These are phyloP conservation scores for Geotrichum europaeum DNA, from an alignment of 1,139 yeast species.

Conservation along the genomic window DNA sequence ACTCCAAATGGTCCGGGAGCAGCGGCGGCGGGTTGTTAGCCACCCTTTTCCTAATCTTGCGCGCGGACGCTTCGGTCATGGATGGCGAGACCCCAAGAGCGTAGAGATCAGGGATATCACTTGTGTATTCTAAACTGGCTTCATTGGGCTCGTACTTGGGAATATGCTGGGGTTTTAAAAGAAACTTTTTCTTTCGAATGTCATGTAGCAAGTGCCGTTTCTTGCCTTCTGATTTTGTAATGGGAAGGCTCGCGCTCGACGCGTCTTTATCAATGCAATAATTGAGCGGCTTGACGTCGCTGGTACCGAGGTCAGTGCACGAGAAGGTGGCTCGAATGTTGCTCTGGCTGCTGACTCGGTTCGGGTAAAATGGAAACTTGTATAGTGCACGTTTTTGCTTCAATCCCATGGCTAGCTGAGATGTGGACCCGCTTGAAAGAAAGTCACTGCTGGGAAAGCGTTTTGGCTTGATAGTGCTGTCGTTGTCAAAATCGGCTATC, in stretches of 20 bases:
- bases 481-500: background rate
- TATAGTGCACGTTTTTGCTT: background rate
- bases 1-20: slow-evolving; percentile 87
- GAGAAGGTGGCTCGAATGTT: background rate
- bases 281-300: background rate
- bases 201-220: background rate
- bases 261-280: background rate
- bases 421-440: background rate
- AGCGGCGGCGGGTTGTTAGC: slow-evolving; percentile 62
- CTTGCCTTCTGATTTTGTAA: background rate
- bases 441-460: background rate
- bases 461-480: background rate
- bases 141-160: background rate
- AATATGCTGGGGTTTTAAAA: slow-evolving; percentile 2
- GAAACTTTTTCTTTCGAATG: slow-evolving; percentile 6
- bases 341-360: background rate
- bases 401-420: background rate
- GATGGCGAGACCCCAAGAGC: slow-evolving; percentile 36
- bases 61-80: slow-evolving; percentile 45
- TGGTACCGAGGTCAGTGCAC: background rate
- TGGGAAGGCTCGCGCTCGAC: background rate
- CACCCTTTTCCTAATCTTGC: background rate
- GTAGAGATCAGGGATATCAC: slow-evolving; percentile 83
- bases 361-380: background rate
- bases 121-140: slow-evolving; percentile 56